phyloP scores from a whole-genome alignment of 73 alveolate species.

The Tetrahymena borealis region DNA sequence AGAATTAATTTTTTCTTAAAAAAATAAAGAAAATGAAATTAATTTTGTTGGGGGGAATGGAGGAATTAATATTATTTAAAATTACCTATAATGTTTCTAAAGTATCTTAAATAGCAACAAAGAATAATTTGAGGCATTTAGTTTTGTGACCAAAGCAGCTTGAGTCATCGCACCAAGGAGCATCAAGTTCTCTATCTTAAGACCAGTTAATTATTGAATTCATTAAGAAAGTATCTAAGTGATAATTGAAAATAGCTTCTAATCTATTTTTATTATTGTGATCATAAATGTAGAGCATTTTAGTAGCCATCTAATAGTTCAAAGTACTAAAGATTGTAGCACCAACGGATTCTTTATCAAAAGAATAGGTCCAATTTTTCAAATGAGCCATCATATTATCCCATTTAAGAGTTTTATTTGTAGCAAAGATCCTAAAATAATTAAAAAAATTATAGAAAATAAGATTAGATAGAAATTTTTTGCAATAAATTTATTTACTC shows the following conservation, averaged over 20 bases:
- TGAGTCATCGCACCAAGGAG: background rate
- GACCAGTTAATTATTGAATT: background rate
- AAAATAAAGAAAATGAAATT: background rate
- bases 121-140: background rate
- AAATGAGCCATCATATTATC: background rate
- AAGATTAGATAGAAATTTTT: background rate
- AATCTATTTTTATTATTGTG: background rate
- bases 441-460: background rate
- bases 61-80: too few species aligned
- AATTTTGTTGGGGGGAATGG: too few species aligned
- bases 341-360: background rate
- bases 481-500: background rate
- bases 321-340: background rate
- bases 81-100: background rate
- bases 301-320: background rate
- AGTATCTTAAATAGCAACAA: background rate
- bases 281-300: background rate
- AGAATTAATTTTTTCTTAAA: background rate
- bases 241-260: background rate
- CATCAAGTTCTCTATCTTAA: background rate
- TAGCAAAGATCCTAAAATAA: background rate
- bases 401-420: background rate
- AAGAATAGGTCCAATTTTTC: background rate
- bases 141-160: background rate
- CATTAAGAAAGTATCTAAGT: background rate